Conservation (phyloP, 2,329 filamentous ascomycete species). For the Xylaria polymorpha region DNA sequence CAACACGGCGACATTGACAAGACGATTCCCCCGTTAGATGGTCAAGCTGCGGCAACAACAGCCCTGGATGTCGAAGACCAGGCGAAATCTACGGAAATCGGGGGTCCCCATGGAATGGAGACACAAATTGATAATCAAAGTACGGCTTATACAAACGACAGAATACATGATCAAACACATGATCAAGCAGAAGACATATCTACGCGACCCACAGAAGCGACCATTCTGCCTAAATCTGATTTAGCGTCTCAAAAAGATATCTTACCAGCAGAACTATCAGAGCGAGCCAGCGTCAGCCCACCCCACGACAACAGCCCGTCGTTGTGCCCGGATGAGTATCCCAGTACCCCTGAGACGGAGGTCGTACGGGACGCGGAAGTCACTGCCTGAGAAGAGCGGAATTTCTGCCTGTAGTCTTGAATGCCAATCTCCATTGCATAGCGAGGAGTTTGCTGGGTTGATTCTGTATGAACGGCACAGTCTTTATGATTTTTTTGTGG, state of each 20-base stretch:
- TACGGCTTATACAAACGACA: constrained; percentile 41
- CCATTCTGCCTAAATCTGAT: constrained; percentile 20
- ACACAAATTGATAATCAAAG: constrained; percentile 22
- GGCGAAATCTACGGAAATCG: constrained; percentile 16
- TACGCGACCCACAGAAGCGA: constrained; percentile 43
- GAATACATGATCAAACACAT: constrained; percentile 30
- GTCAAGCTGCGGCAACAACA: constrained; percentile 12
- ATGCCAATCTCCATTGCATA: constrained; percentile 16
- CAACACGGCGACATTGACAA: constrained; percentile 21
- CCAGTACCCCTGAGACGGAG: constrained; percentile 37
- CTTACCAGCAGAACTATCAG: constrained; percentile 30
- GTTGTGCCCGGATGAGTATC: constrained; percentile 43
- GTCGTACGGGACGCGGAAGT: constrained; percentile 38
- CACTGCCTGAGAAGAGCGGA: constrained; percentile 21
- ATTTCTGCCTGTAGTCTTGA: not conserved
- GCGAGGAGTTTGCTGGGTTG: constrained; percentile 25
- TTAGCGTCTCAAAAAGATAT: constrained; percentile 34
- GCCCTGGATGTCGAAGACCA: constrained; percentile 17
- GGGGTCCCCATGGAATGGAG: constrained; percentile 17
- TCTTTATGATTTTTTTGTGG: constrained; percentile 18
- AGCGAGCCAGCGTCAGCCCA: constrained; percentile 40
- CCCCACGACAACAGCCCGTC: constrained; percentile 38
- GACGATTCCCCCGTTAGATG: not conserved
- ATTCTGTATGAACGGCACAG: constrained; percentile 14
- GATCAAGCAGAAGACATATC: constrained; percentile 27